Base-by-base conservation (phyloP, 352 stramenopile species). In the Phytophthora syringae region DNA sequence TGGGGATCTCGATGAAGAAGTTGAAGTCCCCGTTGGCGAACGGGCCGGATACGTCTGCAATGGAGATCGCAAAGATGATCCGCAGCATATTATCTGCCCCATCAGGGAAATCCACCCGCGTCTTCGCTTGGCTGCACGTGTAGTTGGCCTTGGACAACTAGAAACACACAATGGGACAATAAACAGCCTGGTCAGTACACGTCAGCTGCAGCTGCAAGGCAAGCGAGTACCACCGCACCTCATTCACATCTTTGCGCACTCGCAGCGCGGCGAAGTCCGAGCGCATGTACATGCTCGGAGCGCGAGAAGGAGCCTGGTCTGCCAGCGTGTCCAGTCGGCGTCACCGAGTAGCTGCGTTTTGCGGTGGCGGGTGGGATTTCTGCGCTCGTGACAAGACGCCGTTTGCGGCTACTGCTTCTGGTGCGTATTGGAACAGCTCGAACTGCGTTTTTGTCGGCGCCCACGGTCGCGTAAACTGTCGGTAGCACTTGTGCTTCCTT, bases 1-100 rank as follows among this genome's bases (percentile, higher is more conserved):
- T 92, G 37, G 88, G 88, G 53, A 95, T 95, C 52, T 94, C 81
- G 15, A 95, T 83, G 52, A 89, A 89, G 63, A 95, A 95, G 13
- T 77, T 92, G 50, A 93, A 95, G 49, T 95, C 85, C 1, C 88
- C 88, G 64, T 95, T 93, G 43, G 81, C 83, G 54, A 87, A 95
- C n/a, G 88, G 84, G 0, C 86, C 82, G 4, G 77, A 77, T 5
- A 87, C 66, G 52, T 94, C 86, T 2, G 75, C 79, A 45, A 95
- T 87, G 11, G 86, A 84, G 53, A 95, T 93, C 44, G 76, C 82
- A 68, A 95, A 92, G 47, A 94, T 88, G 12, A 95, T 59, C 1
- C 69, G 74, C 50, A 95, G 63, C 80, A 95, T 91, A 55, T 95
- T 95, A 56, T 93, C 73, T 3, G 76, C 58, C 25, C 88, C 86